These are phyloP conservation scores for Sideroxylon spinosum DNA, from an alignment of 179 eudicot species.

Conservation along the genomic window DNA sequence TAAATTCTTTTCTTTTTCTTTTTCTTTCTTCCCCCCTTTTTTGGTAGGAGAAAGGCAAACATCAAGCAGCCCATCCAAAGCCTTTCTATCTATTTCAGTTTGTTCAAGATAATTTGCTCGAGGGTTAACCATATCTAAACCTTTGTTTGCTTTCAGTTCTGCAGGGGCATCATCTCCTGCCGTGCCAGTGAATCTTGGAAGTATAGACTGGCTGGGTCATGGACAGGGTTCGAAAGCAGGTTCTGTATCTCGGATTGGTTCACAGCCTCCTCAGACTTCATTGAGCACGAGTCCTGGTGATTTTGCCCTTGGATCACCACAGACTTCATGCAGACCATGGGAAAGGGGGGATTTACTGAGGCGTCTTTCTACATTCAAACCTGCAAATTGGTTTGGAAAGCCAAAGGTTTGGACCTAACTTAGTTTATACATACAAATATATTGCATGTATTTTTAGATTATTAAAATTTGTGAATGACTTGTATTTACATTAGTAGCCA, in stretches of 20 bases:
- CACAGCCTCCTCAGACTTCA: conserved; percentile 57
- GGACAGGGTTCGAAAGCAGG: conserved; percentile 90
- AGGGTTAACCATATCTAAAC: background rate
- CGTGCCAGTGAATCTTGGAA: conserved; percentile 65
- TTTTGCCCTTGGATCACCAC: conserved; percentile 82
- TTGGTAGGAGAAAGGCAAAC: no score
- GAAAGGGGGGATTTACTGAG: conserved; percentile 96
- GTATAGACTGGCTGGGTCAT: conserved; percentile 72
- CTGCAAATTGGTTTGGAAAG: conserved; percentile 87
- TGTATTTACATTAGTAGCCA: background rate
- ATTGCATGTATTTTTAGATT: background rate
- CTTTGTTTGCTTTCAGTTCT: conserved; percentile 48
- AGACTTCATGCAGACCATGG: conserved; percentile 98
- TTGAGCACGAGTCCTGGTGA: conserved; percentile 84
- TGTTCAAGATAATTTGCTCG: background rate
- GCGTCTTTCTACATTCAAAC: conserved; percentile 90
- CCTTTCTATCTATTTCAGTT: background rate
- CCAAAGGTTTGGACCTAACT: conserved; percentile 60
- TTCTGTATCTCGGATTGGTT: conserved; percentile 58
- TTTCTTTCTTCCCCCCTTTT: no score
- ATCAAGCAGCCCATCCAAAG: no score
- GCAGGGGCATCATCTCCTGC: conserved; percentile 97
- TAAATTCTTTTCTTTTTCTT: no score
- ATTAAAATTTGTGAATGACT: background rate
- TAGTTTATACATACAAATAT: background rate